Base-by-base conservation (phyloP, 257 asterid genomes). In the Rehmannia glutinosa region DNA sequence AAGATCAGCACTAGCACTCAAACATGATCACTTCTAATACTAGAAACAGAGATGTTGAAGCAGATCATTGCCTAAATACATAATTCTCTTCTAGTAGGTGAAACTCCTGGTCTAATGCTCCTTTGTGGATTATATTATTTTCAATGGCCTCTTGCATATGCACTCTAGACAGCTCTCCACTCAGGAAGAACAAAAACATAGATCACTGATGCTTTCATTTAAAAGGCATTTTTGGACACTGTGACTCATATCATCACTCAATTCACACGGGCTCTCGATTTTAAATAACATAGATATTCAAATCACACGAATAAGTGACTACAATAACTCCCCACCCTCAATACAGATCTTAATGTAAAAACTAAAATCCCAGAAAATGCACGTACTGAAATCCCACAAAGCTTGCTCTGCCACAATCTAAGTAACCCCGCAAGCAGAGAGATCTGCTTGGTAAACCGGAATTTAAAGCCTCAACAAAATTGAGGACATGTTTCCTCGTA, bases 401-500 rank as follows among this genome's bases (percentile, higher is more conserved):
- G 64, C 63, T 24, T 17, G 41, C 36, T 33, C 60, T 21, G 45
- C 69, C 52, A 58, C 72, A 70, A 47, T 55, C 33, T 3, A 57
- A 55, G 23, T 24, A 53, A 41, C 45, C 25, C 52, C n/a, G 5
- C 2, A 50, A 50, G 57, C 61, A 55, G 39, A 62, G 28, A 68
- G 55, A 72, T 49, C 77, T 27, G 56, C 19, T 16, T 25, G 1
- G 6, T 24, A 59, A 45, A 38, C 51, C 56, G 72, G n/a, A 61
- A 46, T 56, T n/a, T 55, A 78, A 70, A 33, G 2, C 62, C 25
- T 20, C 73, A 51, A 70, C 78, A 80, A 78, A 82, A 32, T 3
- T 1, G 51, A 43, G 5, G 20, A 43, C 72, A 76, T 56, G 54
- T 27, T 62, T 54, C 83, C 83, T 78, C 75, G 83, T 33, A 60